A percentile compares a stretch with the other conserved stretches of the same genome.
Evolutionary conservation across 257 asterid species (phyloP).

Genomic region (Ocimum tenuiflorum): DNA sequence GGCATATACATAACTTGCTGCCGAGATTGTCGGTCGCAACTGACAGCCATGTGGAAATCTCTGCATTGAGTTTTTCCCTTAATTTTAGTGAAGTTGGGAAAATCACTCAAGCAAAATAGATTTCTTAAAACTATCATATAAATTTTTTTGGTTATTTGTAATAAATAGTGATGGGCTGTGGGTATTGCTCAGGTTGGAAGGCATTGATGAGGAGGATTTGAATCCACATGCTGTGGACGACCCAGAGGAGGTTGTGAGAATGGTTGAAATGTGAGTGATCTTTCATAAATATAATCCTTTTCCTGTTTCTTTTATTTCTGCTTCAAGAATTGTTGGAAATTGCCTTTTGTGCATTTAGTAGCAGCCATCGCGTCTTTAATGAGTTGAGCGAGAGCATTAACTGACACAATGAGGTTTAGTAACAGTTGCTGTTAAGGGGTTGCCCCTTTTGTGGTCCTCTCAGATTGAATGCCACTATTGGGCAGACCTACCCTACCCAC

Average conservation of each 20-base stretch:
- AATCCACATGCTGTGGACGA: constrained; percentile 55
- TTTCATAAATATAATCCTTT: not conserved
- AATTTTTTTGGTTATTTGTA: not conserved
- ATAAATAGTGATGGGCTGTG: constrained; percentile 14
- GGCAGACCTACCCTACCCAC: constrained; percentile 45
- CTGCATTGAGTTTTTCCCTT: not conserved
- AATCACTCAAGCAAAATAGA: not conserved
- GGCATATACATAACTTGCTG: constrained; percentile 16
- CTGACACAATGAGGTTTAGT: constrained; percentile 28
- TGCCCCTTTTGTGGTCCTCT: constrained; percentile 39
- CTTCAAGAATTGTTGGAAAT: constrained; percentile 12
- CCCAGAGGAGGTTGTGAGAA: too few species aligned
- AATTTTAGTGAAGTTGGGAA: not conserved
- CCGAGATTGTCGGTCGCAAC: constrained; percentile 35
- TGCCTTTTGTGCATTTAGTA: constrained; percentile 18
- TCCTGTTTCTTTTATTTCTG: not conserved
- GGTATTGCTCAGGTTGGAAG: constrained; percentile 45
- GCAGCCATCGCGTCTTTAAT: not conserved
- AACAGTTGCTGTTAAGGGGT: constrained; percentile 22
- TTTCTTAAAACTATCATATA: not conserved
- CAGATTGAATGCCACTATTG: constrained; percentile 27
- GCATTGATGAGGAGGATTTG: constrained; percentile 47
- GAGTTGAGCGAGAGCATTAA: constrained; percentile 16
- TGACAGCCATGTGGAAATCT: constrained; percentile 20
- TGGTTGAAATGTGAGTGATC: constrained; percentile 42